Evolutionary conservation across 2,329 filamentous ascomycete genomes (phyloP), one percentile per base, ranked within the genome.

Genomic region (Beauveria sp.): DNA sequence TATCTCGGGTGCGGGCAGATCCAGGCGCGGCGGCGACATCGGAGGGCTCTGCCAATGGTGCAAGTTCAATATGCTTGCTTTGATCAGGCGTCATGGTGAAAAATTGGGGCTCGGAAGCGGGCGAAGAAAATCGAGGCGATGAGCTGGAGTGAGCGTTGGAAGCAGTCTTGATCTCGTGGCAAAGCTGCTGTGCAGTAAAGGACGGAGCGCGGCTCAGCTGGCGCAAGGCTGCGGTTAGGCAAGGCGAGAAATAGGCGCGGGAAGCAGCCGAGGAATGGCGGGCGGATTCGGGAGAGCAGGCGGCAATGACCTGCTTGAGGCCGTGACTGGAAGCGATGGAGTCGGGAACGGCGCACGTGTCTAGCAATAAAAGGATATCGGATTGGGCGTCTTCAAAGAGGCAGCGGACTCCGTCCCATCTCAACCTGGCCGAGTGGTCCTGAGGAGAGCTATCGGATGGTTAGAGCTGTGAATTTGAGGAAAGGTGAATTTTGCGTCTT

Each of bases 331-430:
- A 80, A 5, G 78, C 74, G 55, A 77, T 71, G 1, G 79, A 73
- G 63, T 86, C 81, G 34, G 78, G 76, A n/a, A 80, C 70, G 12
- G 81, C 79, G 67, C 83, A 86, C n/a, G 82, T 83, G 69, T 88
- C 85, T 28, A 88, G 76, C 14, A 88, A 72, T 5, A 88, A 72
- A 16, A 88, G 76, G 41, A 87, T 83, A 69, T 88, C 85, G 4
- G 84, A 85, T 63, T 81, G 80, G 2, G 82, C 80, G 69, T 87
- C 84, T 64, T 87, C 84, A 55, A 88, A 79, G 18, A 86, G 72
- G 67, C 80, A 85, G 61, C 83, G 80, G 2, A 88, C 77, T n/a
- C 81, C 81, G 65, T 82, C 80, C 84, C 85, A 88, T 66, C 82
- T 86, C 30, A 88, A 73, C 70, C 80, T 84, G 37, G 83, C 76